phyloP scores from a whole-genome alignment of 805 yeast species.

The Zygoascus bituminiphila region DNA sequence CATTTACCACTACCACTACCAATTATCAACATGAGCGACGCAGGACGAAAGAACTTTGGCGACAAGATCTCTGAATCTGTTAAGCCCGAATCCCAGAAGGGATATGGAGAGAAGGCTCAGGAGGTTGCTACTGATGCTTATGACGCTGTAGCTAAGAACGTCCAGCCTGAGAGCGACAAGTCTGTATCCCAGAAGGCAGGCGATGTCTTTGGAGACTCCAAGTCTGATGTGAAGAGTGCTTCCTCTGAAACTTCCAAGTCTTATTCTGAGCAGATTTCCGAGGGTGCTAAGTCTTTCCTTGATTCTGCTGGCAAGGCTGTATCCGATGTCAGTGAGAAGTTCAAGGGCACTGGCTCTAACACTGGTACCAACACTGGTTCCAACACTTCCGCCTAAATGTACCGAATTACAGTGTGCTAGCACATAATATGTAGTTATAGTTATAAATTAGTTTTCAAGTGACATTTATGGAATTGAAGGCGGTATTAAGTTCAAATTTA shows the following conservation, averaged over 20 bases:
- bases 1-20: too few relatives aligned
- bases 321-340: conserved; percentile 27
- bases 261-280: conserved; percentile 13
- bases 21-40: conserved; percentile 19
- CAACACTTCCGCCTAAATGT: background rate
- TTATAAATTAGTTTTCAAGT: too few relatives aligned
- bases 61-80: conserved; percentile 60
- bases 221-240: conserved; percentile 24
- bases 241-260: conserved; percentile 25
- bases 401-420: too few relatives aligned
- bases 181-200: conserved; percentile 59
- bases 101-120: conserved; percentile 56
- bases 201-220: conserved; percentile 48
- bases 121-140: conserved; percentile 58
- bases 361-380: background rate
- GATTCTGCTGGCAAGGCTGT: conserved; percentile 27
- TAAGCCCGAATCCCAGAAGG: conserved; percentile 66
- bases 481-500: too few relatives aligned
- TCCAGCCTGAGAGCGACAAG: conserved; percentile 61
- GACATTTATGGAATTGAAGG: too few relatives aligned
- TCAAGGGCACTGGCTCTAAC: conserved; percentile 16
- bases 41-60: conserved; percentile 68
- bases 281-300: conserved; percentile 21
- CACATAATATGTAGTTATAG: too few relatives aligned
- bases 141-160: conserved; percentile 53